Evolutionary conservation across 352 stramenopile species (phyloP).

Genomic region (Plasmopara viticola): DNA sequence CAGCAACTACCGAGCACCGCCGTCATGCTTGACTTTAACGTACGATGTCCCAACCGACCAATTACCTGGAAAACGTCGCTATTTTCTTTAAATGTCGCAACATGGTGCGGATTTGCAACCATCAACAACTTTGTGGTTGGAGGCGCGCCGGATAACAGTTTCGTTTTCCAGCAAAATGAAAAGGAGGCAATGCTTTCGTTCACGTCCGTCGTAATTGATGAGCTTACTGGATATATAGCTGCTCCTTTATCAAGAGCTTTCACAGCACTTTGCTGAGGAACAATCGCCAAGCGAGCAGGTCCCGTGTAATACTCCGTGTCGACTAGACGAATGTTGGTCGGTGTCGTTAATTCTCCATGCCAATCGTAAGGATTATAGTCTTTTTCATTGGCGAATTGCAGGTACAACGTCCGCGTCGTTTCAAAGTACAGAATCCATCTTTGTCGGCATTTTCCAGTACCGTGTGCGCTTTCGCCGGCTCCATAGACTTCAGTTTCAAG

Average conservation of each 20-base stretch:
- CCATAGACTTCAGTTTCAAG: conserved; percentile 64
- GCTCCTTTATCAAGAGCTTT: conserved; percentile 44
- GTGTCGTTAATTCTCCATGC: conserved; percentile 54
- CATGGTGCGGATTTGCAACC: conserved; percentile 73
- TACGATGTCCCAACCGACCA: conserved; percentile 48
- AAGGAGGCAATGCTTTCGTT: conserved; percentile 22
- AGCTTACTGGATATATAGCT: conserved; percentile 44
- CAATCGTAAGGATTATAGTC: conserved; percentile 63
- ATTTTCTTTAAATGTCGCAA: conserved; percentile 32
- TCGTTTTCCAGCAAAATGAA: conserved; percentile 58
- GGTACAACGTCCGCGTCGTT: conserved; percentile 46
- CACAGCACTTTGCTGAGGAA: conserved; percentile 29
- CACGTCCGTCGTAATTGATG: conserved; percentile 36
- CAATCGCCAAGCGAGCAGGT: conserved; percentile 47
- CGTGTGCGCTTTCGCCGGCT: conserved; percentile 20
- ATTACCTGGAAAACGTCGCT: conserved; percentile 38
- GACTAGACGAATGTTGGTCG: conserved; percentile 66
- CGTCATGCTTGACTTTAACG: conserved; percentile 78
- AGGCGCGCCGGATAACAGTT: conserved; percentile 26
- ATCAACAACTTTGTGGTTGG: conserved; percentile 43
- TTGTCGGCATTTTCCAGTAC: conserved; percentile 26
- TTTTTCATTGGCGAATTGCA: conserved; percentile 62
- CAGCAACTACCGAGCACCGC: conserved; percentile 57
- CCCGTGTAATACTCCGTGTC: conserved; percentile 62
- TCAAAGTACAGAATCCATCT: conserved; percentile 79